Evolutionary conservation across 352 stramenopile species (phyloP).

Genomic region (Phytophthora agathidicida): DNA sequence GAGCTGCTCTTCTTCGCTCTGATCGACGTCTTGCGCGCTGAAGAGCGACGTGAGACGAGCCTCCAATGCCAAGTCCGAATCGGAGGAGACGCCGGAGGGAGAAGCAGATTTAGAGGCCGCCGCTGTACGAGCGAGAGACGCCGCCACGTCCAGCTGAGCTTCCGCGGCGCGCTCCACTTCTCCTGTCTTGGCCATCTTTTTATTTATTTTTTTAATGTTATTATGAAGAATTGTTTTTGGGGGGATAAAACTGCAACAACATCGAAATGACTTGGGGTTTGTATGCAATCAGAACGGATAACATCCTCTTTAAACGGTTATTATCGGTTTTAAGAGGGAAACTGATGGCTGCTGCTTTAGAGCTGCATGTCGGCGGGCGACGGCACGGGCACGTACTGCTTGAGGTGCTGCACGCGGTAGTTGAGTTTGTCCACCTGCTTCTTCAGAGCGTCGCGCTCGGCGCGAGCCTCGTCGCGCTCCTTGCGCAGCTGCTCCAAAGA

Average conservation of each 20-base stretch:
- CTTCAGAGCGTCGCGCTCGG: slow-evolving; percentile 62
- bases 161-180: slow-evolving; percentile 21
- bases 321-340: slow-evolving; percentile 15
- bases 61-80: slow-evolving; percentile 40
- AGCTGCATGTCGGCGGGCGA: slow-evolving; percentile 29
- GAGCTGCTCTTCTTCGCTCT: slow-evolving; percentile 32
- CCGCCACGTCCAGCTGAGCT: slow-evolving; percentile 25
- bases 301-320: too few relatives aligned
- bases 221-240: too few relatives aligned
- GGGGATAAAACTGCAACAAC: too few relatives aligned
- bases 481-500: slow-evolving; percentile 65
- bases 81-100: background rate
- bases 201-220: too few relatives aligned
- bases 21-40: slow-evolving; percentile 6
- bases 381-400: slow-evolving; percentile 67
- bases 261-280: too few relatives aligned
- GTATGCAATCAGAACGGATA: background rate
- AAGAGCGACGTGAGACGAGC: slow-evolving; percentile 54
- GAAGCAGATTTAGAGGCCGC: background rate
- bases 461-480: slow-evolving; percentile 62
- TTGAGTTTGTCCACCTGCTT: slow-evolving; percentile 84
- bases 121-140: slow-evolving; percentile 7
- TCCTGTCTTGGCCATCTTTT: slow-evolving; percentile 38
- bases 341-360: background rate
- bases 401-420: slow-evolving; percentile 80